phyloP scores from a whole-genome alignment of 257 asterid species.

The Capsicum rhomboideum region DNA sequence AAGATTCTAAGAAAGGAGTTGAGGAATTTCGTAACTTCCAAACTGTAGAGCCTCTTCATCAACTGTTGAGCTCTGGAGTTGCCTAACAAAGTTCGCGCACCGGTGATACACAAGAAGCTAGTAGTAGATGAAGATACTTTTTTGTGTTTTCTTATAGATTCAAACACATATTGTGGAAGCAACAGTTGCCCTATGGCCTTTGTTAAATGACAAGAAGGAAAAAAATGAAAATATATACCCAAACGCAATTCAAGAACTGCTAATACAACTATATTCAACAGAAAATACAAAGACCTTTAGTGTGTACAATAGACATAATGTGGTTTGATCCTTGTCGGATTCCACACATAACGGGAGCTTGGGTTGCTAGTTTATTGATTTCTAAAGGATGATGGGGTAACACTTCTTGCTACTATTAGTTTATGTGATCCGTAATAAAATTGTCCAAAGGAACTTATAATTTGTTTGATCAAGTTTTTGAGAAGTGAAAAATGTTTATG shows the following conservation, averaged over 20 bases:
- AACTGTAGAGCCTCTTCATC: conserved; percentile 24
- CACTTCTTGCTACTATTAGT: background rate
- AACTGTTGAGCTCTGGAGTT: background rate
- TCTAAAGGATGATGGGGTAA: background rate
- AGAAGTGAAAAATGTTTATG: too few relatives aligned
- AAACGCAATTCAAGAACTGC: background rate
- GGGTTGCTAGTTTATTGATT: background rate
- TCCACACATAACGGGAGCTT: background rate
- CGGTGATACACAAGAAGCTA: background rate
- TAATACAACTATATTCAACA: background rate
- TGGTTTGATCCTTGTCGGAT: background rate
- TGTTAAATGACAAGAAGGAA: background rate
- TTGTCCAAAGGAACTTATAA: too few relatives aligned
- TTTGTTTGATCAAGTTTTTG: too few relatives aligned
- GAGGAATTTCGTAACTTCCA: conserved; percentile 34
- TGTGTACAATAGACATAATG: background rate
- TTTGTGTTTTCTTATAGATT: background rate
- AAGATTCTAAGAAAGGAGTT: conserved; percentile 62
- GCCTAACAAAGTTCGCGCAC: too few relatives aligned
- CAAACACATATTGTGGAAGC: too few relatives aligned
- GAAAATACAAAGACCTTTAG: background rate
- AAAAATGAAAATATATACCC: background rate
- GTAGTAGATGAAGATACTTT: background rate
- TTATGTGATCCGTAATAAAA: too few relatives aligned
- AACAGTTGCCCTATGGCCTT: background rate